Evolutionary conservation across 495 filamentous ascomycete species (phyloP), one percentile per base, ranked within the genome.

Genomic region (Penicillium herquei): DNA sequence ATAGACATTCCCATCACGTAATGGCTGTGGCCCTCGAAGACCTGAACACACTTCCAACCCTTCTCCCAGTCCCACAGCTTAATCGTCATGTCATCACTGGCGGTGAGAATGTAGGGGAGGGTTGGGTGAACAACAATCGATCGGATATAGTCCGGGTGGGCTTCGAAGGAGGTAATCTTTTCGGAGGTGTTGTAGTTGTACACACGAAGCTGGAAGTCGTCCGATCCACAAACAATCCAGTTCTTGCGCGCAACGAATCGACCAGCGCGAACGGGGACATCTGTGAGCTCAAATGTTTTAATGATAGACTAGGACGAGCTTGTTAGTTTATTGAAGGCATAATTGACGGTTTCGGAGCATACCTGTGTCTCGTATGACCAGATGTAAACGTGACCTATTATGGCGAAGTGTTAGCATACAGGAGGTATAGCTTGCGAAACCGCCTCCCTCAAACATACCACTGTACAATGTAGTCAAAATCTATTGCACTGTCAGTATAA

Each of bases 1-100:
- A 99, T 96, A n/a, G 95, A 86, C 58, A 99, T 81, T n/a, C 92
- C 91, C 95, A 98, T 98, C 39, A 98, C 94, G 79, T 92, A 96
- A 74, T 96, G 92, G 64, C 86, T 88, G 66, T 99, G 96, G n/a
- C 94, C 94, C 69, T 99, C 94, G 64, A 96, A 99, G 40, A 96
- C 87, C 69, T 96, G 91, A 14, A 98, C 90, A 63, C 93, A 97
- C 72, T 97, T 98, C 95, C 95, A 99, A 58, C 83, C 83, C 69
- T 91, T 92, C 62, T 98, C 94, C 94, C 94, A 99, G 74, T 99
- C 91, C 95, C 95, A 99, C 51, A 97, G 79, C 78, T 96, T 97
- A 64, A 99, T 97, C 35, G 91, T 96, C 94, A 98, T 98, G 66
- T 99, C 94, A 90, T 99, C 95, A 55, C 88, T 91, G 49, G 94